Evolutionary conservation across 352 stramenopile species (phyloP).

Genomic region (Phytopythium ostracodes): DNA sequence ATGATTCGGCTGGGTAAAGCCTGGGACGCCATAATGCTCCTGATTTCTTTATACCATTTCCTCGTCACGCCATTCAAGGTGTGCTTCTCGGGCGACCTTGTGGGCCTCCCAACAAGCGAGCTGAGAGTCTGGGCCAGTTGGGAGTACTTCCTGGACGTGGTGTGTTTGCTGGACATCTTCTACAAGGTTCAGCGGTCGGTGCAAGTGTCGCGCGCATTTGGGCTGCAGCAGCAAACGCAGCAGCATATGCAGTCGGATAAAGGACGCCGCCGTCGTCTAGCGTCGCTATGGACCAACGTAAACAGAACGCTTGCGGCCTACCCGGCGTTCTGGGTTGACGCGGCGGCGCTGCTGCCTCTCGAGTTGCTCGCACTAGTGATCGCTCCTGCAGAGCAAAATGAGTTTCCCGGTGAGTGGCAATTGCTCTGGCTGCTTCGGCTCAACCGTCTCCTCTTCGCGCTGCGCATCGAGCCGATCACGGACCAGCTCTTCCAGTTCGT

Average conservation of each 20-base stretch:
- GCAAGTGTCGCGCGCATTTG: slow-evolving; percentile 7
- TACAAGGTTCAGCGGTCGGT: slow-evolving; percentile 28
- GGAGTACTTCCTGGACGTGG: slow-evolving; percentile 53
- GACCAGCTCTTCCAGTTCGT: slow-evolving; percentile 58
- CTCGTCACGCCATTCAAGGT: slow-evolving; percentile 51
- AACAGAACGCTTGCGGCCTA: slow-evolving; percentile 13
- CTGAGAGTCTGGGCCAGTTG: slow-evolving; percentile 37
- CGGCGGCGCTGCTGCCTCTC: slow-evolving; percentile 41
- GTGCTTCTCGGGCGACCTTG: slow-evolving; percentile 45
- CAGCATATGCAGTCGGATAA: background rate
- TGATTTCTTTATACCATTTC: slow-evolving; percentile 41
- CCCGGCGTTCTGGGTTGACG: slow-evolving; percentile 30
- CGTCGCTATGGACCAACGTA: background rate
- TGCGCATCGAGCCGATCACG: slow-evolving; percentile 30
- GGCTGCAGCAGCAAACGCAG: background rate
- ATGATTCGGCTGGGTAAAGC: slow-evolving; percentile 30
- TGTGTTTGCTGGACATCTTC: slow-evolving; percentile 41
- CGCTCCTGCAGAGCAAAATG: slow-evolving; percentile 4
- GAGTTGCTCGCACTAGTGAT: slow-evolving; percentile 27
- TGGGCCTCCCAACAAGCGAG: slow-evolving; percentile 6
- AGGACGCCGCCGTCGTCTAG: background rate
- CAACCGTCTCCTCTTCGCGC: slow-evolving; percentile 44
- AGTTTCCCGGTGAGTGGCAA: slow-evolving; percentile 32
- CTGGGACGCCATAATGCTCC: slow-evolving; percentile 50
- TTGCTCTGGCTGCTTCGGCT: slow-evolving; percentile 42